Conservation (phyloP, 257 asterid species). For the Gentiana straminea region DNA sequence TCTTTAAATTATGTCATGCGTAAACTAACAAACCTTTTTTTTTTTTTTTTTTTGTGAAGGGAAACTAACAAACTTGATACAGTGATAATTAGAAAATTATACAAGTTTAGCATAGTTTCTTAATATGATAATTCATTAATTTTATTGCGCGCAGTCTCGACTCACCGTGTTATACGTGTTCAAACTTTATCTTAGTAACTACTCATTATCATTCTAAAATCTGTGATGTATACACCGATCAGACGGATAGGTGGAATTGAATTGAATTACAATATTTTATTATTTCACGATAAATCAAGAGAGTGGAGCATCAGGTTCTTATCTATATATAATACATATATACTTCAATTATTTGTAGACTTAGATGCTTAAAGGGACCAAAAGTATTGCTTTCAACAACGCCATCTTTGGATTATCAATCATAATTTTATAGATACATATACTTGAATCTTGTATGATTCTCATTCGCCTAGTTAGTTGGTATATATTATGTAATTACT, state of each 20-base stretch:
- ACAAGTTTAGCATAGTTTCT: no score
- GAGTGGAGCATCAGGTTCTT: slow-evolving; percentile 46
- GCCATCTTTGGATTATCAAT: slow-evolving; percentile 9
- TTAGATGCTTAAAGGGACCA: slow-evolving; percentile 24
- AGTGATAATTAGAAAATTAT: no score
- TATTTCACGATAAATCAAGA: not conserved
- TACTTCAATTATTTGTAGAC: slow-evolving; percentile 18
- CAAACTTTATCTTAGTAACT: not conserved
- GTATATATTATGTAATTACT: not conserved
- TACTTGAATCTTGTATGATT: slow-evolving; percentile 24
- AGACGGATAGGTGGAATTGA: slow-evolving; percentile 18
- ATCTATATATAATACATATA: slow-evolving; percentile 16
- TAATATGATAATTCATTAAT: no score
- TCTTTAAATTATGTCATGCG: no score
- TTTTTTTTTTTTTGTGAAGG: no score
- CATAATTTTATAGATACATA: not conserved
- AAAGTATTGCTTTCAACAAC: slow-evolving; percentile 13
- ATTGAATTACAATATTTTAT: slow-evolving; percentile 1
- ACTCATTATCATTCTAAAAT: not conserved
- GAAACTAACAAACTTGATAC: no score
- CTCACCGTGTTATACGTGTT: no score
- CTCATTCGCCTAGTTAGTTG: slow-evolving; percentile 12
- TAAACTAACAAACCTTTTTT: no score
- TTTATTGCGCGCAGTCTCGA: no score
- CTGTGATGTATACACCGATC: not conserved